Evolutionary conservation across 2,329 filamentous ascomycete genomes (phyloP), one percentile per base, ranked within the genome.

Genomic region (Aspergillus pseudonomiae): DNA sequence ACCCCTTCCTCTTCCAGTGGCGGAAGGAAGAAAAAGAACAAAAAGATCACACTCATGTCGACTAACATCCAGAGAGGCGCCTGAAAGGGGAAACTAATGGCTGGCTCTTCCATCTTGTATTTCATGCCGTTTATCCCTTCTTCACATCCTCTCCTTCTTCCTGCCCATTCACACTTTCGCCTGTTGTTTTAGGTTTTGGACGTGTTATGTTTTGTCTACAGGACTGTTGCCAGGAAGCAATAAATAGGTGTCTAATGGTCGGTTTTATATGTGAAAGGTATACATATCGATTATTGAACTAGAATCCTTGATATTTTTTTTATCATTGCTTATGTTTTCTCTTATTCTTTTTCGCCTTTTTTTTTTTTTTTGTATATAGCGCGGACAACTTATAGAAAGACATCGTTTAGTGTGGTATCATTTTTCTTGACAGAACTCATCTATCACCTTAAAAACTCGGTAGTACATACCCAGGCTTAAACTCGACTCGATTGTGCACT

Each of bases 1-100:
- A 65, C 57, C 55, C 28, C 70, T 34, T 60, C 72, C 21, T 65
- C 75, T 7, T 41, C 67, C 30, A 62, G 70, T n/a, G 70, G 65
- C 16, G 70, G 83, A 48, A 87, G 86, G 75, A 86, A 86, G 75
- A 89, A 89, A 79, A 89, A 89, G 76, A 84, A 83, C 50, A 88
- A 88, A 79, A 89, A 89, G 78, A 90, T 90, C 61, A 90, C 87
- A 11, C 73, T 90, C 63, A 89, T 90, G 88, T 88, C 86, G 64
- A 90, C 88, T 32, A 88, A 86, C 70, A 86, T 83, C 50, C 79
- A 86, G 67, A 79, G 86, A 72, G 86, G 85, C 32, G 86, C 86
- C 61, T 86, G 74, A 78, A n/a, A 30, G 45, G 26, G 21, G 24
- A 57, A n/a, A 43, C 16, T n/a, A 28, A 43, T n/a, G 34, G 7